A percentile compares a stretch with the other conserved stretches of the same genome.
phyloP scores from a whole-genome alignment of 345 rosid species.

The Rhodamnia argentea region DNA sequence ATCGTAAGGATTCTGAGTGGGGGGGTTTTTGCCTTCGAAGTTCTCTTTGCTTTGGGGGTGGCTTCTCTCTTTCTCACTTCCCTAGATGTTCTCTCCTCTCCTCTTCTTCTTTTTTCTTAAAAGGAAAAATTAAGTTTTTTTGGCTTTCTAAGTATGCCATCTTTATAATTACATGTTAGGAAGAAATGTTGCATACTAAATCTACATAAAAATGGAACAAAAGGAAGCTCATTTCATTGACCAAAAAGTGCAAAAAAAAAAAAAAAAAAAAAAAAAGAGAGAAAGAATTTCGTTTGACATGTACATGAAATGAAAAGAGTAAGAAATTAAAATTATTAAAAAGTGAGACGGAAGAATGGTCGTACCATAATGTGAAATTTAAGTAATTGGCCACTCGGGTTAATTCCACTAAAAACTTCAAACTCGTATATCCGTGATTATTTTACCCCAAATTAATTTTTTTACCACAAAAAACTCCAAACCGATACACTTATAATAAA shows the following conservation, averaged over 20 bases:
- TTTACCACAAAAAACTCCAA: too few species aligned
- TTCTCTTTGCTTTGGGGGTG: conserved; percentile 27
- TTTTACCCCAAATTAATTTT: too few species aligned
- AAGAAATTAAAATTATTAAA: neutral
- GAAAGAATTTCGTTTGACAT: neutral
- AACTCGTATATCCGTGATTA: too few species aligned
- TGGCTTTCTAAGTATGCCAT: neutral
- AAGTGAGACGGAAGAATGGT: neutral
- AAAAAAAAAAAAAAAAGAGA: too few species aligned
- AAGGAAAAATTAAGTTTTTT: neutral
- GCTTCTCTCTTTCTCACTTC: conserved; percentile 53
- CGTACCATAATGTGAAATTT: neutral
- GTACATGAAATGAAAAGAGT: neutral
- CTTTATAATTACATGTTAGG: neutral
- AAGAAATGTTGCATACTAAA: neutral
- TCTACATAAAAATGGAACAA: neutral
- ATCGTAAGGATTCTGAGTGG: conserved; percentile 10
- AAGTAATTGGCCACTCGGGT: neutral
- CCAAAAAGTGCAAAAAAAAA: neutral
- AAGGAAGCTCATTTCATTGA: neutral
- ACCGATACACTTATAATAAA: too few species aligned
- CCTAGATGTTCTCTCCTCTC: conserved; percentile 58
- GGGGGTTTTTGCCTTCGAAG: conserved; percentile 13
- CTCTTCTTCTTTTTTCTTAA: neutral
- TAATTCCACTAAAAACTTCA: too few species aligned